Evolutionary conservation across 805 yeast genomes (phyloP), one percentile per base, ranked within the genome.

Genomic region (Schwanniomyces occidentalis): DNA sequence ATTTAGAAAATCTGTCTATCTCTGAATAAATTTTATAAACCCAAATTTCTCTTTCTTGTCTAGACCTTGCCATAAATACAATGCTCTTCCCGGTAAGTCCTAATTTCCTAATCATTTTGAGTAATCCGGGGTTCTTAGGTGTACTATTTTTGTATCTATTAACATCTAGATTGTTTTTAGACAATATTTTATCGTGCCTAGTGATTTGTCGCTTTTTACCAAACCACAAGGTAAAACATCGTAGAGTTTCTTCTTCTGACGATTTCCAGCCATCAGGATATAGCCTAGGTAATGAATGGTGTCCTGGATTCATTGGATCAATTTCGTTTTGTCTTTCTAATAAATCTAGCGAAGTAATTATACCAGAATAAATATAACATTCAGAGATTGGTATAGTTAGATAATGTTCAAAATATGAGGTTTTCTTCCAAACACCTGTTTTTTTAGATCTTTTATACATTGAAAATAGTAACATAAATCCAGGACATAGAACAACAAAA

Each of bases 31-130:
- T 54, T 27, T 57, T 56, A 7, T 63, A 50, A 3, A 85, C 90
- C 98, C 98, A 90, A 20, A 76, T 42, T 50, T 91, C 96, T 35
- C 90, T 67, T 47, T 88, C 95, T 42, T 83, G 83, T 24, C 91
- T 63, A 1, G 95, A 85, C 30, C 89, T 60, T 7, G 96, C 82
- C 76, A 88, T 71, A 52, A 90, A 89, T 3, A 84, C 81, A 63
- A 84, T 66, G 28, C 80, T 71, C 33, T 69, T 69, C 1, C 95
- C 93, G 1, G 81, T 73, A 2, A 77, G 74, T 4, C 90, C 91
- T 24, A 84, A 57, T 34, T 76, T 70, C 12, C 73, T 65, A 4
- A 73, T 73, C 51, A 75, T 56, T 30, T 57, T 72, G 4, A 73
- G 35, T 17, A 71, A 38, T 0, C 74, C 71, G 4, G 77, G 77